Evolutionary conservation across 495 filamentous ascomycete species (phyloP).

Genomic region (Aspergillus olivimuriae): DNA sequence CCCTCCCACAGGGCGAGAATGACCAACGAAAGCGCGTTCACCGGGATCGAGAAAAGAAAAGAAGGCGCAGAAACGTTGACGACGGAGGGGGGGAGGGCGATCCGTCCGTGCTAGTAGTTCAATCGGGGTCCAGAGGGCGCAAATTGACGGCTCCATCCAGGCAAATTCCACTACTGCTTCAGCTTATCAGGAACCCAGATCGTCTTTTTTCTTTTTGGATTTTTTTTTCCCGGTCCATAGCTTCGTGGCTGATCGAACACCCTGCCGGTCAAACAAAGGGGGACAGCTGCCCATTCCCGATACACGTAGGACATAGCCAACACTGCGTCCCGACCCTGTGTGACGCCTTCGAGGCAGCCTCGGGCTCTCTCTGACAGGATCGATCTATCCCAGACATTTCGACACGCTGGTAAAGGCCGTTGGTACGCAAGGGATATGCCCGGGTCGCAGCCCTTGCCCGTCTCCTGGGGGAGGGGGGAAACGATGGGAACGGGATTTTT

Average conservation of each 20-base stretch:
- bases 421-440: neutral
- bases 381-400: too few relatives aligned
- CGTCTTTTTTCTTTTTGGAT: neutral
- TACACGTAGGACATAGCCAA: too few relatives aligned
- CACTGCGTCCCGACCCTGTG: too few relatives aligned
- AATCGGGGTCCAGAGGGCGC: conserved; percentile 8
- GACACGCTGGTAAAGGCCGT: neutral
- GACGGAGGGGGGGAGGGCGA: conserved; percentile 12
- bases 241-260: too few relatives aligned
- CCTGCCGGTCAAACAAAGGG: neutral
- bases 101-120: conserved; percentile 15
- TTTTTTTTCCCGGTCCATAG: neutral
- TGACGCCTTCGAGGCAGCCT: neutral
- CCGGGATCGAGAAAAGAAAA: neutral
- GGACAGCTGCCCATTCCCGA: neutral
- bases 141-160: conserved; percentile 5
- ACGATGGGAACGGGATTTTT: neutral
- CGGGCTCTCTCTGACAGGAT: too few relatives aligned
- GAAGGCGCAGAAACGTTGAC: neutral
- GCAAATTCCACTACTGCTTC: conserved; percentile 5
- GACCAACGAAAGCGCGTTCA: neutral
- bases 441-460: neutral
- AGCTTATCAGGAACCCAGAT: neutral
- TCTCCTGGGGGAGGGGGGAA: neutral
- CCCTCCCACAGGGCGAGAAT: conserved; percentile 5